phyloP scores from a whole-genome alignment of 495 filamentous ascomycete species.

The Penicillium canariense region DNA sequence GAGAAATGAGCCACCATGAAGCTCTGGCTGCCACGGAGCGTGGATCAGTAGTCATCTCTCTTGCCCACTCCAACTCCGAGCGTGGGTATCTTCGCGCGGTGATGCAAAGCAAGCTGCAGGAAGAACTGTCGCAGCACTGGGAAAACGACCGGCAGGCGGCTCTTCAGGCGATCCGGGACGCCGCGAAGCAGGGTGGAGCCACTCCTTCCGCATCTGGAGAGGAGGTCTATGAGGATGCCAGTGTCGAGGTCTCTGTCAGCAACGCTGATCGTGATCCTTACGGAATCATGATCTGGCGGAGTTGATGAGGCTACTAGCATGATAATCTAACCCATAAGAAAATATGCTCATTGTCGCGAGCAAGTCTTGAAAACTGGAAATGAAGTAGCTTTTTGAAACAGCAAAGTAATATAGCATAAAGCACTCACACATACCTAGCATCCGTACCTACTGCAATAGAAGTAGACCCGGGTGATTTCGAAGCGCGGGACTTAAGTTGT shows the following conservation, averaged over 20 bases:
- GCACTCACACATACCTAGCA: no score
- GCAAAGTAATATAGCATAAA: no score
- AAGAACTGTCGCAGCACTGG: slow-evolving; percentile 55
- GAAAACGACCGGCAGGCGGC: slow-evolving; percentile 39
- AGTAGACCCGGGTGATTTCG: no score
- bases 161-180: slow-evolving; percentile 28
- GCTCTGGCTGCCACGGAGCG: slow-evolving; percentile 80
- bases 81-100: slow-evolving; percentile 71
- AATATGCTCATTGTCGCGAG: no score
- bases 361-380: no score
- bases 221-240: slow-evolving; percentile 48
- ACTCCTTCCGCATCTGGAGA: slow-evolving; percentile 33
- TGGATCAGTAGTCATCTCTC: slow-evolving; percentile 79
- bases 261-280: slow-evolving; percentile 77
- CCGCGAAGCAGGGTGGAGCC: slow-evolving; percentile 21
- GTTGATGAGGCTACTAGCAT: no score
- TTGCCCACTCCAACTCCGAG: slow-evolving; percentile 92
- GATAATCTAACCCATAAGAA: no score
- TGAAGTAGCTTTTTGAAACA: no score
- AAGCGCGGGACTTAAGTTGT: no score
- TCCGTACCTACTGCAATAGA: no score
- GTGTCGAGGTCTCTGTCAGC: slow-evolving; percentile 68
- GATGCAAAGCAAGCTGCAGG: slow-evolving; percentile 63
- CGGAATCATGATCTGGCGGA: slow-evolving; percentile 58
- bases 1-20: slow-evolving; percentile 91